A percentile compares a stretch with the other conserved stretches of the same genome.
These are phyloP conservation scores for Lichtheimia corymbifera DNA, from an alignment of 371 early-diverging fungal genomes.

Conservation along the genomic window DNA sequence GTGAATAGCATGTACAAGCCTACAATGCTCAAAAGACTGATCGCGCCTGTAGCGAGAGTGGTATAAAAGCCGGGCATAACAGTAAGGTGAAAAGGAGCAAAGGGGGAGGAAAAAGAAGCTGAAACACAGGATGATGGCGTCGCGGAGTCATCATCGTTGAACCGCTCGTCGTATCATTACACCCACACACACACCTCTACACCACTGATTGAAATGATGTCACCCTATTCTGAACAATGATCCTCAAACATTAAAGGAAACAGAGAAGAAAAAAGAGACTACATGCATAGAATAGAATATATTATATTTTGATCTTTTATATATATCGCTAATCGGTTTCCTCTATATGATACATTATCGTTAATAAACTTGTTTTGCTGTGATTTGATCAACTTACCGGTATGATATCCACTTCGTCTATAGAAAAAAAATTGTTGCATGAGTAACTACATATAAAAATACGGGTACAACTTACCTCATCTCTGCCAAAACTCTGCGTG, in stretches of 20 bases:
- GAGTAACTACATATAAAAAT: background rate
- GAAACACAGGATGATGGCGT: background rate
- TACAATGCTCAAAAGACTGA: conserved; percentile 39
- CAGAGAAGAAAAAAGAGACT: too few relatives aligned
- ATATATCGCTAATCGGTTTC: background rate
- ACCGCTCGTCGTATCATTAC: too few relatives aligned
- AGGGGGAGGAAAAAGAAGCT: background rate
- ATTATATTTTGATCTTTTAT: too few relatives aligned
- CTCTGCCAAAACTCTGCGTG: conserved; percentile 86
- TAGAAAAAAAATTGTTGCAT: conserved; percentile 1
- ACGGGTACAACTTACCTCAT: conserved; percentile 58
- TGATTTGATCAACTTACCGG: conserved; percentile 18
- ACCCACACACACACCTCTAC: too few relatives aligned
- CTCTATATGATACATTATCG: background rate
- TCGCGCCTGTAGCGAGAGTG: conserved; percentile 28
- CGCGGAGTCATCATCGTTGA: too few relatives aligned
- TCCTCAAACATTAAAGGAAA: too few relatives aligned
- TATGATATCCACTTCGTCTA: conserved; percentile 54
- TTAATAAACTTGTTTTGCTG: background rate
- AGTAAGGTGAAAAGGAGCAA: background rate
- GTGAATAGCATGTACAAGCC: conserved; percentile 86
- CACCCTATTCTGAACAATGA: too few relatives aligned
- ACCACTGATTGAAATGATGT: too few relatives aligned
- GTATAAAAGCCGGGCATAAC: conserved; percentile 33
- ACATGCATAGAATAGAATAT: too few relatives aligned